A percentile compares a stretch with the other conserved stretches of the same genome.
Evolutionary conservation across 495 filamentous ascomycete genomes (phyloP).

Genomic region (Tirmania nivea): DNA sequence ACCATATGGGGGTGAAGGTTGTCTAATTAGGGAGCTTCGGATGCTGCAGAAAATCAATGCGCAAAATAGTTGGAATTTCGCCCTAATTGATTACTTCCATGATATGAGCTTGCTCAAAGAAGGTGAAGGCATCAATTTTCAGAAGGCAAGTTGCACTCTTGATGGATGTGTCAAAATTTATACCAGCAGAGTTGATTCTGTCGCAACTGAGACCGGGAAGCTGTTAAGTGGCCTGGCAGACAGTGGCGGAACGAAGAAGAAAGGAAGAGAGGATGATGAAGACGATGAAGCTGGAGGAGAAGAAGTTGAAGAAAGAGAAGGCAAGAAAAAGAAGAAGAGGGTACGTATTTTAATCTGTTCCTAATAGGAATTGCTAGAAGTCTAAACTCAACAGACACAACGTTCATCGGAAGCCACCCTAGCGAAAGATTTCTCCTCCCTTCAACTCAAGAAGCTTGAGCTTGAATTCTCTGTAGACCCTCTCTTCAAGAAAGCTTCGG

Average conservation of each 20-base stretch:
- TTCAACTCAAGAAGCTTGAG: constrained; percentile 93
- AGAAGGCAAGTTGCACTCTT: constrained; percentile 91
- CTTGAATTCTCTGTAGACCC: constrained; percentile 94
- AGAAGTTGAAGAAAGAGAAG: constrained; percentile 53
- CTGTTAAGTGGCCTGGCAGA: constrained; percentile 87
- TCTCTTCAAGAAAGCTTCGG: constrained; percentile 93
- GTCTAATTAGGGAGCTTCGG: constrained; percentile 6
- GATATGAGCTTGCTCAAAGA: constrained; percentile 96
- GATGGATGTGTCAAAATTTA: constrained; percentile 99
- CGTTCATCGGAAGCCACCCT: constrained; percentile 81
- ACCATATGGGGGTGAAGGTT: background rate
- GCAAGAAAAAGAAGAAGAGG: constrained; percentile 60
- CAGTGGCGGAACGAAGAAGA: constrained; percentile 52
- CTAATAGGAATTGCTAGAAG: background rate
- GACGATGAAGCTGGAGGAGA: constrained; percentile 48
- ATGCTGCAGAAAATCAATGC: constrained; percentile 74
- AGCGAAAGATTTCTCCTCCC: constrained; percentile 60
- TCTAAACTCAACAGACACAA: constrained; percentile 30
- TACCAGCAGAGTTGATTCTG: constrained; percentile 92
- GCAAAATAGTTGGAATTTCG: constrained; percentile 97
- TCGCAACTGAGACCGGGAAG: constrained; percentile 92
- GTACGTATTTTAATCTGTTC: constrained; percentile 18
- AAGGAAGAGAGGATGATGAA: constrained; percentile 36
- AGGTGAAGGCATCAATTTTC: constrained; percentile 93
- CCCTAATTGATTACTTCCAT: constrained; percentile 97